A percentile compares a stretch with the other conserved stretches of the same genome.
phyloP scores from a whole-genome alignment of 495 filamentous ascomycete species.

The Rhypophila decipiens region DNA sequence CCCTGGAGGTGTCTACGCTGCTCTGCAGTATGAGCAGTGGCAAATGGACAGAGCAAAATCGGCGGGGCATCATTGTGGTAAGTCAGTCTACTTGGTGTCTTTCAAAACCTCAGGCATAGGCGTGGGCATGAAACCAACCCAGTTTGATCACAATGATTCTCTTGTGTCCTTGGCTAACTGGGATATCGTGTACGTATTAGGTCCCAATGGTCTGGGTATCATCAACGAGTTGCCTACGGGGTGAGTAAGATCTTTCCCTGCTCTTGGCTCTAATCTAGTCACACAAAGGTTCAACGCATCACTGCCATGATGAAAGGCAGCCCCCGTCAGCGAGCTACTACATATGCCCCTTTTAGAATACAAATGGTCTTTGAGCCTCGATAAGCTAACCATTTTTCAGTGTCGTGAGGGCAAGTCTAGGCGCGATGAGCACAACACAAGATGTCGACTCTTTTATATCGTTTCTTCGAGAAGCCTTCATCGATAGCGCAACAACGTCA shows the following conservation, averaged over 20 bases:
- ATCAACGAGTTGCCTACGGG: conserved; percentile 28
- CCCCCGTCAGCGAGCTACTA: no score
- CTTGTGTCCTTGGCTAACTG: neutral
- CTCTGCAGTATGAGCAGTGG: conserved; percentile 45
- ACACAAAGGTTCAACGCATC: no score
- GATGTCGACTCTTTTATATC: conserved; percentile 55
- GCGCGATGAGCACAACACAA: conserved; percentile 60
- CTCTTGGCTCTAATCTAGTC: no score
- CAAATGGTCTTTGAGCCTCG: neutral
- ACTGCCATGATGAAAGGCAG: no score
- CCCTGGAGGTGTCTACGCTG: conserved; percentile 39
- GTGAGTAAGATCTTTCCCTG: conserved; percentile 6
- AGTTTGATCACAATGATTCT: no score
- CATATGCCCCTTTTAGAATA: neutral
- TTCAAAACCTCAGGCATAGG: no score
- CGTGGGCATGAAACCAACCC: no score
- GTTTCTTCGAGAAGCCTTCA: conserved; percentile 50
- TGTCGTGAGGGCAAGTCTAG: conserved; percentile 60
- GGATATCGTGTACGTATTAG: conserved; percentile 1
- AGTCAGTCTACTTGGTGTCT: neutral
- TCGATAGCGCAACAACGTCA: conserved; percentile 18
- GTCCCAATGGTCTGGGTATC: conserved; percentile 18
- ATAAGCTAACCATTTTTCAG: conserved; percentile 24
- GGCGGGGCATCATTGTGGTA: conserved; percentile 57
- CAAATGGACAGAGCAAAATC: conserved; percentile 57